phyloP scores from a whole-genome alignment of 495 filamentous ascomycete species.

The Cercophora newfieldiana region DNA sequence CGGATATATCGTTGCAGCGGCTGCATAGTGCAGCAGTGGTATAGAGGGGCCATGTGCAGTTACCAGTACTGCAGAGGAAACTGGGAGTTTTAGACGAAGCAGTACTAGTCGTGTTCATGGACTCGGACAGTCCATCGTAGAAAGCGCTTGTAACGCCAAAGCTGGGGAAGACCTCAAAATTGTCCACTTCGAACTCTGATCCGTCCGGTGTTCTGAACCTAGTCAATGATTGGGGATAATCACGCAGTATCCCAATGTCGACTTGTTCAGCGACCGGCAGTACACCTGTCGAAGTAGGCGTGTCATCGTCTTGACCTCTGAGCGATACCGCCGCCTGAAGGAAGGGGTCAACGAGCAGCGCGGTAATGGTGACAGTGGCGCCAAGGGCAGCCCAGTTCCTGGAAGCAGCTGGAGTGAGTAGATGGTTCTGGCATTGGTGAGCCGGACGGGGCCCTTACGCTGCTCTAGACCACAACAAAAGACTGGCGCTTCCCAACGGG shows the following conservation, averaged over 20 bases:
- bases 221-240: background rate
- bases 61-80: background rate
- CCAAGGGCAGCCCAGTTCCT: conserved; percentile 10
- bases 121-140: conserved; percentile 3
- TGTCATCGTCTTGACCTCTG: conserved; percentile 1
- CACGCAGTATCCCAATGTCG: background rate
- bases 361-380: conserved; percentile 1
- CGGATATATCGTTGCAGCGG: conserved; percentile 3
- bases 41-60: conserved; percentile 3
- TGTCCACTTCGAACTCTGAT: background rate
- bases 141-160: background rate
- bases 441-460: background rate
- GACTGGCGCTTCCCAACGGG: conserved; percentile 1
- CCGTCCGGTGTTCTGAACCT: too few relatives aligned
- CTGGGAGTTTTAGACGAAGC: background rate
- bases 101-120: too few relatives aligned
- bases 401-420: background rate
- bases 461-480: conserved; percentile 2
- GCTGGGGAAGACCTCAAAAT: background rate
- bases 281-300: background rate
- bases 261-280: background rate
- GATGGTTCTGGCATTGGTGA: too few relatives aligned
- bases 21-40: conserved; percentile 7
- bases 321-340: conserved; percentile 3
- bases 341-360: conserved; percentile 5